Evolutionary conservation across 2,329 filamentous ascomycete species (phyloP).

Genomic region (Hirsutella minnesotensis): DNA sequence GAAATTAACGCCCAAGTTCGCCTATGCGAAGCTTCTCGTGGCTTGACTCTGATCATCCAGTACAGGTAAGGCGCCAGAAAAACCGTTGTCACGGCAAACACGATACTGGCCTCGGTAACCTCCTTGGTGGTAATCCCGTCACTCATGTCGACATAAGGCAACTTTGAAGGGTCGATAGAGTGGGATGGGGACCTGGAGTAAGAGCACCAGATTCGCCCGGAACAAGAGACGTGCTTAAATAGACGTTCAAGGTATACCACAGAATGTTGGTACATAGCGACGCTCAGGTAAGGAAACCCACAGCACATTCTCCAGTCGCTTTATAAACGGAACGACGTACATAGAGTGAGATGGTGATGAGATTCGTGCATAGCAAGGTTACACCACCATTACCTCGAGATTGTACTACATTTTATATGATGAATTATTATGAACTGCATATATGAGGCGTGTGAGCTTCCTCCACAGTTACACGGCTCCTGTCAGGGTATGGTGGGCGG

Average conservation of each 20-base stretch:
- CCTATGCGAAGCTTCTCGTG: conserved; percentile 1
- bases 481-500: background rate
- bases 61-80: background rate
- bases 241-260: too few species aligned
- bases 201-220: too few species aligned
- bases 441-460: background rate
- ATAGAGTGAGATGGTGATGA: background rate
- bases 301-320: background rate
- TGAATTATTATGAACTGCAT: background rate
- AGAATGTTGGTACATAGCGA: too few species aligned
- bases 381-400: background rate
- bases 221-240: too few species aligned
- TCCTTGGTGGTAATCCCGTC: too few species aligned
- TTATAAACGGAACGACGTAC: background rate
- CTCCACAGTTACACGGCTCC: background rate
- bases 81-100: too few species aligned
- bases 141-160: too few species aligned
- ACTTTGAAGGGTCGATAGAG: too few species aligned
- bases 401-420: background rate
- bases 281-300: background rate
- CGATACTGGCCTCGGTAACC: too few species aligned
- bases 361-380: background rate
- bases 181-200: too few species aligned
- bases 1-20: conserved; percentile 1
- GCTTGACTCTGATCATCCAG: background rate